Evolutionary conservation across 2,329 filamentous ascomycete genomes (phyloP).

Genomic region (Diaporthe sp.): DNA sequence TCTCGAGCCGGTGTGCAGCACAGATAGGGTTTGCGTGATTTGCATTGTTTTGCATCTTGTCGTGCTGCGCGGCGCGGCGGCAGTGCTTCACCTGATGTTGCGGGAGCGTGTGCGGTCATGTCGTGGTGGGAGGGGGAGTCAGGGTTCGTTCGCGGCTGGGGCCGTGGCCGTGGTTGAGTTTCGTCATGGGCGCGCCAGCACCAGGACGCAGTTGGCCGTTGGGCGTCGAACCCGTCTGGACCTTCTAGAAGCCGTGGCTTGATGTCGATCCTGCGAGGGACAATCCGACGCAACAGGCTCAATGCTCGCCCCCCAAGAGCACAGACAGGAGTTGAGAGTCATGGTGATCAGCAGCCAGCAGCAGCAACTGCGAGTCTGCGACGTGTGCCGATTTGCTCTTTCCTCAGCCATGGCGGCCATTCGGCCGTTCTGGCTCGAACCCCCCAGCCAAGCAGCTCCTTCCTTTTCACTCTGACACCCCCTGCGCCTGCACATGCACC

Average conservation of each 20-base stretch:
- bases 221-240: not conserved
- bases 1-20: not conserved
- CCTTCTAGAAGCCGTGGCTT: slow-evolving; percentile 24
- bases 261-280: slow-evolving; percentile 12
- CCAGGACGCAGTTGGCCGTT: not conserved
- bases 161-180: slow-evolving; percentile 8
- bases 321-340: slow-evolving; percentile 4
- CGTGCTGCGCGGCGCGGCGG: not conserved
- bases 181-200: not conserved
- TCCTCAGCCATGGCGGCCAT: not conserved
- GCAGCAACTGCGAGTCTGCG: not conserved
- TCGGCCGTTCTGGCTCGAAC: not conserved
- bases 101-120: not conserved
- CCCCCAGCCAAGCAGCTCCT: not conserved
- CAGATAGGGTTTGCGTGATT: slow-evolving; percentile 30
- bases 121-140: not conserved
- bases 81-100: slow-evolving; percentile 16
- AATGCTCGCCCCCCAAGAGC: not conserved
- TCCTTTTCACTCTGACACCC: not conserved
- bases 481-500: not conserved
- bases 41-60: not conserved
- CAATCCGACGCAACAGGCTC: not conserved
- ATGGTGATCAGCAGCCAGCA: slow-evolving; percentile 10
- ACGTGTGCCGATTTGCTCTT: slow-evolving; percentile 19
- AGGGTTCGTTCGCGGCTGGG: slow-evolving; percentile 3